A percentile compares a stretch with the other conserved stretches of the same genome.
These are phyloP conservation scores for Lactifluus subvellereus DNA, from an alignment of 768 basidiomycete species.

Conservation along the genomic window DNA sequence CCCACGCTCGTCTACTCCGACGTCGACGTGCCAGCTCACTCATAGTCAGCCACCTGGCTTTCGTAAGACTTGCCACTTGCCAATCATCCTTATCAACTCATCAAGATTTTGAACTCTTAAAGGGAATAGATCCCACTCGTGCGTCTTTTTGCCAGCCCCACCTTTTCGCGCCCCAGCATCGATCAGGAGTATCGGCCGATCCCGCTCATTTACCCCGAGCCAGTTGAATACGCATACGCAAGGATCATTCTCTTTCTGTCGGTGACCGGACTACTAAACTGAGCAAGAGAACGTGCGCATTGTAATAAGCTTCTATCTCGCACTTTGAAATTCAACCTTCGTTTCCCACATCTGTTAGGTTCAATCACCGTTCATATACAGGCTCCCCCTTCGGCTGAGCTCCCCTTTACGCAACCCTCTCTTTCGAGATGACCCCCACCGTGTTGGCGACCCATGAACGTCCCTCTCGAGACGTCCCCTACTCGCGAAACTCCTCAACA, in stretches of 20 bases:
- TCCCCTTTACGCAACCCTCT: not conserved
- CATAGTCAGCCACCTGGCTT: conserved; percentile 20
- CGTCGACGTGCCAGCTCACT: conserved; percentile 16
- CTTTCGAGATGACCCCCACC: conserved; percentile 19
- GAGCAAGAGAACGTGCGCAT: conserved; percentile 16
- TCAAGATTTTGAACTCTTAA: conserved; percentile 6
- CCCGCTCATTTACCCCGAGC: not conserved
- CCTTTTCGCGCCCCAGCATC: not conserved
- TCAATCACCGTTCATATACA: conserved; percentile 20
- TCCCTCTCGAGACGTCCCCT: conserved; percentile 25
- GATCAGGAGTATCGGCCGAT: conserved; percentile 9
- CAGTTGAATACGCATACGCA: not conserved
- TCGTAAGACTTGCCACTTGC: conserved; percentile 4
- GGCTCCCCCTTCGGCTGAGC: not conserved
- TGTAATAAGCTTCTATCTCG: conserved; percentile 9
- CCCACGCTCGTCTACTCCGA: not conserved
- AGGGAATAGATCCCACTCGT: conserved; percentile 1
- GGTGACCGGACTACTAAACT: not conserved
- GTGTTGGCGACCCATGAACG: conserved; percentile 18
- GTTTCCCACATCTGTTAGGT: conserved; percentile 18
- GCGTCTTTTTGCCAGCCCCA: not conserved
- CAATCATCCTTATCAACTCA: conserved; percentile 14
- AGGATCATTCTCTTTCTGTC: conserved; percentile 11
- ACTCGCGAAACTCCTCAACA: conserved; percentile 47
- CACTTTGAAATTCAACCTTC: conserved; percentile 20